Percentiles rank a stretch among this genome's conserved stretches.
Evolutionary conservation across 2,329 filamentous ascomycete species (phyloP).

Genomic region (Nannizzia gypsea): DNA sequence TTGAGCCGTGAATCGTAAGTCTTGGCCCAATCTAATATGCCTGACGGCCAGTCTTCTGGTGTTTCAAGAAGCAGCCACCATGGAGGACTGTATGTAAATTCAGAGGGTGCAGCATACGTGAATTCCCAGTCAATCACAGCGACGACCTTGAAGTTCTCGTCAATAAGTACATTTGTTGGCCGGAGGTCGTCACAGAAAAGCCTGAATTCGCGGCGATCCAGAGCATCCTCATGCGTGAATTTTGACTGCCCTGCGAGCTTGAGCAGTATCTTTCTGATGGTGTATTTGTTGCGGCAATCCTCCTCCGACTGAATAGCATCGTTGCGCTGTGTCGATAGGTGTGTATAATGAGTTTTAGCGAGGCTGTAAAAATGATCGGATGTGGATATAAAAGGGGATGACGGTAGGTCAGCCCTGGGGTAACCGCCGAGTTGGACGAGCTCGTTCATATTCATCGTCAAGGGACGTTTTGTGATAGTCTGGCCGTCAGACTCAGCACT

Average conservation of each 20-base stretch:
- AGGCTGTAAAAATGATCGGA: slow-evolving; percentile 32
- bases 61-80: slow-evolving; percentile 30
- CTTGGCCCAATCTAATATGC: slow-evolving; percentile 12
- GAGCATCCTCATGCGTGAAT: slow-evolving; percentile 14
- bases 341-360: slow-evolving; percentile 33
- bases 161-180: slow-evolving; percentile 30
- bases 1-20: slow-evolving; percentile 11
- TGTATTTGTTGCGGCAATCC: slow-evolving; percentile 16
- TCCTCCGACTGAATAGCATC: slow-evolving; percentile 23
- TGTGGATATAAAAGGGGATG: slow-evolving; percentile 20
- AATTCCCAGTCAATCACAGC: slow-evolving; percentile 34
- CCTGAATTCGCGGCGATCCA: slow-evolving; percentile 23
- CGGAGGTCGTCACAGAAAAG: slow-evolving; percentile 32
- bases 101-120: slow-evolving; percentile 32
- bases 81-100: slow-evolving; percentile 30
- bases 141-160: slow-evolving; percentile 28
- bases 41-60: slow-evolving; percentile 16
- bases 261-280: slow-evolving; percentile 14
- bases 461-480: slow-evolving; percentile 24
- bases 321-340: slow-evolving; percentile 31
- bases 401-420: slow-evolving; percentile 13
- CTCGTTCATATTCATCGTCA: slow-evolving; percentile 36
- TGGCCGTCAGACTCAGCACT: slow-evolving; percentile 18
- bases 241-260: slow-evolving; percentile 11
- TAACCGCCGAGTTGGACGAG: slow-evolving; percentile 20